Evolutionary conservation across 371 early-diverging fungal species (phyloP).

Genomic region (Zychaea mexicana): DNA sequence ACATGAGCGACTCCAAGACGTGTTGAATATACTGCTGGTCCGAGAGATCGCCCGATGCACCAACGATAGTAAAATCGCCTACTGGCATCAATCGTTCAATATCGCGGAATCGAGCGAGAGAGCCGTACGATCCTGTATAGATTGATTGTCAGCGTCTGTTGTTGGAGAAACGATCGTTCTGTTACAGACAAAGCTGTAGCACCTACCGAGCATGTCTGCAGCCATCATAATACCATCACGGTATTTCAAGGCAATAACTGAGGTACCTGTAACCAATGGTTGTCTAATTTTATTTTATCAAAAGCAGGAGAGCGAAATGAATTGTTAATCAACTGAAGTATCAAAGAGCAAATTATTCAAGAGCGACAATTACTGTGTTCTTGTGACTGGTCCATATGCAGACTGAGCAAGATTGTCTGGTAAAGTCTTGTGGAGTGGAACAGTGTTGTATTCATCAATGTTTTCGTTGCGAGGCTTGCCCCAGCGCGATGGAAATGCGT

Average conservation of each 20-base stretch:
- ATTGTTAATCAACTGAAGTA: too few species aligned
- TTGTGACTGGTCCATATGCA: constrained; percentile 56
- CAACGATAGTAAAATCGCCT: constrained; percentile 85
- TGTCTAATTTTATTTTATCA: too few species aligned
- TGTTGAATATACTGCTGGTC: constrained; percentile 94
- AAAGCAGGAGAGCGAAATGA: too few species aligned
- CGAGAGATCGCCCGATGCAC: constrained; percentile 94
- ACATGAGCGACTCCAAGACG: constrained; percentile 83
- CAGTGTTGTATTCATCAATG: constrained; percentile 62
- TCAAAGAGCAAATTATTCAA: too few species aligned
- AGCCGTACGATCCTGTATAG: constrained; percentile 91
- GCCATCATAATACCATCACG: constrained; percentile 98
- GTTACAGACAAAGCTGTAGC: not conserved
- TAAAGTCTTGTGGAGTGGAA: constrained; percentile 51
- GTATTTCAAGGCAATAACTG: constrained; percentile 93
- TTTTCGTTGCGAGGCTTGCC: constrained; percentile 76
- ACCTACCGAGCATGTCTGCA: constrained; percentile 89
- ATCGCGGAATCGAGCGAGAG: constrained; percentile 93
- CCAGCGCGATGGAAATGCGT: constrained; percentile 83
- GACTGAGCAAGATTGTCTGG: constrained; percentile 44
- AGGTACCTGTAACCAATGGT: constrained; percentile 97
- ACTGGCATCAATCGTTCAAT: constrained; percentile 84
- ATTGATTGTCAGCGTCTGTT: not conserved
- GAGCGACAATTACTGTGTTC: constrained; percentile 57
- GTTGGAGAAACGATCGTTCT: not conserved